phyloP scores from a whole-genome alignment of 768 basidiomycete genomes.

The Boletus rubropictus region DNA sequence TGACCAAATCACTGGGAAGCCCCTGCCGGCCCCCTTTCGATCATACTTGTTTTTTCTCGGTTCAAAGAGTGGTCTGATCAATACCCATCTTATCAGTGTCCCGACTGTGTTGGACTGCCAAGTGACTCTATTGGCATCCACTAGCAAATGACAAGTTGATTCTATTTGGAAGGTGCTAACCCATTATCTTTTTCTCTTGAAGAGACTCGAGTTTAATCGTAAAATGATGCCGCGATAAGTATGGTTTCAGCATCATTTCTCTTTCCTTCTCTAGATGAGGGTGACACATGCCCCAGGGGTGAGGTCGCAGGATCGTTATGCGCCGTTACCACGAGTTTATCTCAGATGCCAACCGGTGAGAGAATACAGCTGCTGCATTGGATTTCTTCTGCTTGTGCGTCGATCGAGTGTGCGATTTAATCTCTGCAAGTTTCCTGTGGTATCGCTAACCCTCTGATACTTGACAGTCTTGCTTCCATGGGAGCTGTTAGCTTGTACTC shows the following conservation, averaged over 20 bases:
- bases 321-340: conserved; percentile 27
- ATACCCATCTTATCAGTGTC: conserved; percentile 7
- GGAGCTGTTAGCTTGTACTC: conserved; percentile 5
- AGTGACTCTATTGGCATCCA: conserved; percentile 9
- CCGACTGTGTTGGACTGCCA: conserved; percentile 2
- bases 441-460: conserved; percentile 4
- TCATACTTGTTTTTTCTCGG: conserved; percentile 4
- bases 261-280: conserved; percentile 6
- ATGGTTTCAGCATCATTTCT: conserved; percentile 15
- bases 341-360: conserved; percentile 21
- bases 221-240: conserved; percentile 17
- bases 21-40: conserved; percentile 16
- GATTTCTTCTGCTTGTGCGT: conserved; percentile 8
- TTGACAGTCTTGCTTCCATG: conserved; percentile 10
- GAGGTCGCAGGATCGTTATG: conserved; percentile 24
- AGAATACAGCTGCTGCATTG: conserved; percentile 6
- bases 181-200: conserved; percentile 18
- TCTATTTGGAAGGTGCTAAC: conserved; percentile 19
- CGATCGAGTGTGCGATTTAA: conserved; percentile 26
- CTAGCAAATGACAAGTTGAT: conserved; percentile 8
- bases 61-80: conserved; percentile 7
- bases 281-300: conserved; percentile 22
- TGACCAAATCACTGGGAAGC: conserved; percentile 22
- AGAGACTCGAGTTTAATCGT: conserved; percentile 13
- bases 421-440: conserved; percentile 15